Evolutionary conservation across 2,329 filamentous ascomycete species (phyloP).

Genomic region (Exophiala lecanii-corni): DNA sequence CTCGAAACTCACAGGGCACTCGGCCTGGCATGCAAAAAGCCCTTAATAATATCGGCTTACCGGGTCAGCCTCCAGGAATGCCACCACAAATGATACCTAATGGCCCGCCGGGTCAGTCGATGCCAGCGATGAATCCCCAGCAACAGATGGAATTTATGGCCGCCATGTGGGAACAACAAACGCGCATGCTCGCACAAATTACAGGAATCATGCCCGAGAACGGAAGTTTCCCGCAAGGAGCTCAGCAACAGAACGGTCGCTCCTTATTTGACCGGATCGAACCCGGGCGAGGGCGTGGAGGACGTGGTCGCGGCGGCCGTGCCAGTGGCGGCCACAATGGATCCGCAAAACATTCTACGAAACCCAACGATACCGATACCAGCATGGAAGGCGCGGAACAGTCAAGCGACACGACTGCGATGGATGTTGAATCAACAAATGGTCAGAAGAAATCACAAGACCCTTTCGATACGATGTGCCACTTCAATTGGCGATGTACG

Average conservation of each 20-base stretch:
- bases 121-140: constrained; percentile 58
- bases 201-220: constrained; percentile 52
- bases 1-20: constrained; percentile 51
- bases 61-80: constrained; percentile 21
- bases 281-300: constrained; percentile 21
- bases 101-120: constrained; percentile 44
- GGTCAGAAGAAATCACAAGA: constrained; percentile 46
- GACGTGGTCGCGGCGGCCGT: constrained; percentile 23
- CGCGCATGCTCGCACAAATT: constrained; percentile 75
- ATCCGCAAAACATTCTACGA: constrained; percentile 15
- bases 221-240: constrained; percentile 37
- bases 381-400: constrained; percentile 23
- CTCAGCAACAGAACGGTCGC: constrained; percentile 41
- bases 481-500: constrained; percentile 82
- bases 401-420: constrained; percentile 27
- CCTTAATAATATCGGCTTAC: constrained; percentile 34
- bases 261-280: constrained; percentile 73
- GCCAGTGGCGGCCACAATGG: constrained; percentile 22
- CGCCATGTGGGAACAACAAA: constrained; percentile 74
- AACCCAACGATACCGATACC: constrained; percentile 16
- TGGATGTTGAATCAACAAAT: constrained; percentile 56
- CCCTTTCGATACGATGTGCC: constrained; percentile 67
- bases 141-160: constrained; percentile 70
- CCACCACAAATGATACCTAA: constrained; percentile 43
- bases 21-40: constrained; percentile 44